Conservation (phyloP, 768 basidiomycete genomes). For the Phallus indusiatus region DNA sequence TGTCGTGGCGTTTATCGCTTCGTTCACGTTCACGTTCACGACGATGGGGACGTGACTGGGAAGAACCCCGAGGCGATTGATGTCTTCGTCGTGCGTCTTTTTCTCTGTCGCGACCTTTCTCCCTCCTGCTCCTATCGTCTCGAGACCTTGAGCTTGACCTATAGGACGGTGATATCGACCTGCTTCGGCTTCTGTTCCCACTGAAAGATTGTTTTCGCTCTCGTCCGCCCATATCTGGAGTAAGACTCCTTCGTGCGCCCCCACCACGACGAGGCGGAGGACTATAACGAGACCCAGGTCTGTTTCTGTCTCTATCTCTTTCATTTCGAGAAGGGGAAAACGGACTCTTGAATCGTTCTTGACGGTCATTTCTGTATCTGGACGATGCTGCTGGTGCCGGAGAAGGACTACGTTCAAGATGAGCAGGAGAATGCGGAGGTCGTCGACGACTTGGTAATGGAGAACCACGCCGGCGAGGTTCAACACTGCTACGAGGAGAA, state of each 20-base stretch:
- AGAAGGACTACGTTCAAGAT: constrained; percentile 16
- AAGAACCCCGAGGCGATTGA: not conserved
- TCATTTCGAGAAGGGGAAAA: constrained; percentile 18
- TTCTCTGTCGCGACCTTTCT: constrained; percentile 19
- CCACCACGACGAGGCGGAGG: not conserved
- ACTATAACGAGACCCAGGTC: not conserved
- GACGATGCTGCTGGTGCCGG: not conserved
- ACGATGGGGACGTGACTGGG: not conserved
- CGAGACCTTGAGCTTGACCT: not conserved
- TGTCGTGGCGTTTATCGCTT: not conserved
- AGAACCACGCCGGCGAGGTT: not conserved
- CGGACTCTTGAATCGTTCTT: constrained; percentile 16
- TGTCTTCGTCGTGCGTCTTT: constrained; percentile 30
- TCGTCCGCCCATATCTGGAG: constrained; percentile 15
- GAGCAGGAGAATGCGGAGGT: constrained; percentile 33
- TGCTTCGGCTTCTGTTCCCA: constrained; percentile 18
- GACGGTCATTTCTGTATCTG: not conserved
- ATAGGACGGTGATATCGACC: constrained; percentile 13
- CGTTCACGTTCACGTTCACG: not conserved
- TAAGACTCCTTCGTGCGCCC: constrained; percentile 23
- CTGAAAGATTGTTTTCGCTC: constrained; percentile 44
- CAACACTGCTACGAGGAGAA: not conserved
- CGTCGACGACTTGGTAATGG: constrained; percentile 11
- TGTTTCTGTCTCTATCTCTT: not conserved
- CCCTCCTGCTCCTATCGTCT: constrained; percentile 8